Conservation (phyloP, 2,329 filamentous ascomycete species). For the Lecanicillium sp. region DNA sequence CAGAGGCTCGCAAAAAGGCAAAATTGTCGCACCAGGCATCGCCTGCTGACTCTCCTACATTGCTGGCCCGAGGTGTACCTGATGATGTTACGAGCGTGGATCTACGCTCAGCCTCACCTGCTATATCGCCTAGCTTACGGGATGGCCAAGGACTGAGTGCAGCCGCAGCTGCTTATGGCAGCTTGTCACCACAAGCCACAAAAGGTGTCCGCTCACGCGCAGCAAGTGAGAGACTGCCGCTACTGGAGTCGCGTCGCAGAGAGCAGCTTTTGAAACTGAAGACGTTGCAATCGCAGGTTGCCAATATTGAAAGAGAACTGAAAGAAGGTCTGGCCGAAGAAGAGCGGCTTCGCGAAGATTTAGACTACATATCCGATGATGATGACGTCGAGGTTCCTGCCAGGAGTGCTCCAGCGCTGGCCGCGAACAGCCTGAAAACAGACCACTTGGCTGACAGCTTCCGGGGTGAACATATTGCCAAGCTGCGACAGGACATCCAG, state of each 20-base stretch:
- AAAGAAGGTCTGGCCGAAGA: conserved; percentile 27
- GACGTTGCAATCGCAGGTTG: conserved; percentile 37
- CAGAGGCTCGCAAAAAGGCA: conserved; percentile 46
- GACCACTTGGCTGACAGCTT: too few species aligned
- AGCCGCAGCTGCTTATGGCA: too few species aligned
- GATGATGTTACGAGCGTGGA: too few species aligned
- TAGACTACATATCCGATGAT: conserved; percentile 10
- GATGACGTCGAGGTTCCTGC: neutral
- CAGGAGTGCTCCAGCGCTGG: neutral
- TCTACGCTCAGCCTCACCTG: too few species aligned
- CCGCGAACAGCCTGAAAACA: conserved; percentile 4
- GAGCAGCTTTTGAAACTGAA: conserved; percentile 38
- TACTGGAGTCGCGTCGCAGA: conserved; percentile 26
- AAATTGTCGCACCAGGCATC: conserved; percentile 25
- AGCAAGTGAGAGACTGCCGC: conserved; percentile 27
- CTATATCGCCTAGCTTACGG: too few species aligned
- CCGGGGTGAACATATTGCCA: too few species aligned
- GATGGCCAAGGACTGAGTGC: neutral
- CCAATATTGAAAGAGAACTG: conserved; percentile 41
- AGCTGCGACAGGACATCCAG: too few species aligned
- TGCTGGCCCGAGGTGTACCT: too few species aligned
- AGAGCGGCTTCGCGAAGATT: conserved; percentile 22
- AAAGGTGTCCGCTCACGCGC: conserved; percentile 16
- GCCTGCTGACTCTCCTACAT: conserved; percentile 16
- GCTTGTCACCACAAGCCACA: too few species aligned